These are phyloP conservation scores for Candida takata DNA, from an alignment of 805 yeast species.

Conservation along the genomic window DNA sequence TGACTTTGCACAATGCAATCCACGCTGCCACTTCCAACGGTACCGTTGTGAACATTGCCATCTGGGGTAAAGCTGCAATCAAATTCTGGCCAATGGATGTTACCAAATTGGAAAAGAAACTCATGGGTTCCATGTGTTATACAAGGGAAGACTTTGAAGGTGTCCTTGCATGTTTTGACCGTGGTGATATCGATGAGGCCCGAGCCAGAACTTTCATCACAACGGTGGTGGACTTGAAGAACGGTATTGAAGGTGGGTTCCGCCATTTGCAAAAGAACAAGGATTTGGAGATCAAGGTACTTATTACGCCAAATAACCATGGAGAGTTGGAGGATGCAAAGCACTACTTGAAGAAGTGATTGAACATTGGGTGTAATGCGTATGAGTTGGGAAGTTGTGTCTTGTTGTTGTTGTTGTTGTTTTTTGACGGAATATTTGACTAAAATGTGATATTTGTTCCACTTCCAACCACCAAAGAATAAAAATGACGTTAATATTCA, in stretches of 20 bases:
- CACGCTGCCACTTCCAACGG: conserved; percentile 47
- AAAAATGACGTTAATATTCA: too few species aligned
- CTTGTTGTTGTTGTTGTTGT: too few species aligned
- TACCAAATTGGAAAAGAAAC: conserved; percentile 45
- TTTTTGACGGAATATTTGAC: too few species aligned
- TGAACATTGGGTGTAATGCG: too few species aligned
- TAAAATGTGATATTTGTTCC: too few species aligned
- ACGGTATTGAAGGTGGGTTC: conserved; percentile 49
- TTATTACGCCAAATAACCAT: conserved; percentile 42
- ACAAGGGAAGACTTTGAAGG: conserved; percentile 48
- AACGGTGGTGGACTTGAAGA: conserved; percentile 40
- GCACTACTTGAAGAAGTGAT: conserved; percentile 6
- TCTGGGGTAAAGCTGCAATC: conserved; percentile 50
- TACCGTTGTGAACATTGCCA: conserved; percentile 55
- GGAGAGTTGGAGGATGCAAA: conserved; percentile 25
- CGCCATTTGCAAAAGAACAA: conserved; percentile 43
- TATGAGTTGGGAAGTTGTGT: too few species aligned
- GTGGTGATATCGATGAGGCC: conserved; percentile 38
- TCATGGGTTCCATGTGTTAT: conserved; percentile 59
- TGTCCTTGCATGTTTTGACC: conserved; percentile 43
- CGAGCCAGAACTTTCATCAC: conserved; percentile 45
- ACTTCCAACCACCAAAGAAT: too few species aligned
- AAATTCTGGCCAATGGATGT: conserved; percentile 48
- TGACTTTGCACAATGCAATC: conserved; percentile 46
- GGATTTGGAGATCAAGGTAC: conserved; percentile 47